These are phyloP conservation scores for Pichia cactophila DNA, from an alignment of 1,139 yeast genomes.

Conservation along the genomic window DNA sequence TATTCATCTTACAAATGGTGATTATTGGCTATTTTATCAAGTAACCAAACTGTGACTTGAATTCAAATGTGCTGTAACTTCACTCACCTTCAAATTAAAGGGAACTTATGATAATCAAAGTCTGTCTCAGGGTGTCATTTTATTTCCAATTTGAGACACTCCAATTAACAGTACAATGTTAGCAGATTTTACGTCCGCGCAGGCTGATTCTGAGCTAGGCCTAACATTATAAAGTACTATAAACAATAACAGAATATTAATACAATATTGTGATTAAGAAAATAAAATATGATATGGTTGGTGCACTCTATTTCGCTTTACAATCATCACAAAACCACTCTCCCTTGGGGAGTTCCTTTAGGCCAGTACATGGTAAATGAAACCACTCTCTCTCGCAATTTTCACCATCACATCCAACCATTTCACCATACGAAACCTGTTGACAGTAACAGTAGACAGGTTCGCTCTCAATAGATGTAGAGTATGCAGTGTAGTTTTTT, in stretches of 20 bases:
- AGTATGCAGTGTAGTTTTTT: slow-evolving; percentile 3
- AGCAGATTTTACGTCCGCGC: too few species aligned
- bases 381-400: slow-evolving; percentile 95
- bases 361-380: slow-evolving; percentile 91
- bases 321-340: slow-evolving; percentile 98
- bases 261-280: too few species aligned
- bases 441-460: slow-evolving; percentile 94
- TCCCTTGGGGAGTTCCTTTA: slow-evolving; percentile 86
- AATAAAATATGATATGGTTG: too few species aligned
- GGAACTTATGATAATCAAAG: too few species aligned
- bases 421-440: slow-evolving; percentile 94
- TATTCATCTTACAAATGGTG: slow-evolving; percentile 3
- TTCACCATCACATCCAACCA: slow-evolving; percentile 98
- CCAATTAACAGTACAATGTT: slow-evolving; percentile 3
- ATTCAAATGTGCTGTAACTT: too few species aligned
- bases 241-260: not conserved
- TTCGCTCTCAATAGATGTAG: slow-evolving; percentile 34
- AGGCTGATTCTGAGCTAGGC: too few species aligned
- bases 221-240: not conserved
- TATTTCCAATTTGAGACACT: slow-evolving; percentile 11
- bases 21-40: too few species aligned
- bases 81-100: too few species aligned
- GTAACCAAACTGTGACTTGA: too few species aligned
- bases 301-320: slow-evolving; percentile 17
- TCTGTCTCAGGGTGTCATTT: not conserved